Conservation (phyloP, 306 rosid species). For the Cucurbita moschata region DNA sequence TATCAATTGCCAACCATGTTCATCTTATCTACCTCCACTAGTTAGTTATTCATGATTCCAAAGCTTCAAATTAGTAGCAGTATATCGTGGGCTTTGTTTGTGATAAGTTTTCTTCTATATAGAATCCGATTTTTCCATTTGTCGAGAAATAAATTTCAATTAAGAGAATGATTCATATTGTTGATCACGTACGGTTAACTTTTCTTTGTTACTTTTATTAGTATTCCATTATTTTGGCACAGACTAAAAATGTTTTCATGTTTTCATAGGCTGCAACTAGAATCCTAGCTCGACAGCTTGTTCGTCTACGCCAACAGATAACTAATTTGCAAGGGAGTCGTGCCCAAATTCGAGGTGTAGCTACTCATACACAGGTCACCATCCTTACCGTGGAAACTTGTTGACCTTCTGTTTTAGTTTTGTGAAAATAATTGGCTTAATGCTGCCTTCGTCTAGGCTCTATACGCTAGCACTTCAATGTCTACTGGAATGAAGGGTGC, state of each 20-base stretch:
- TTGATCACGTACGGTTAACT: not conserved
- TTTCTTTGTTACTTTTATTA: not conserved
- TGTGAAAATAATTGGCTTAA: not conserved
- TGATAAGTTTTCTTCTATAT: not conserved
- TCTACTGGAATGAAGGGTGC: constrained; percentile 98
- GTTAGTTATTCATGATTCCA: not conserved
- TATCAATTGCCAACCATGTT: not conserved
- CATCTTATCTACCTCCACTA: not conserved
- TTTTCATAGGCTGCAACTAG: constrained; percentile 60
- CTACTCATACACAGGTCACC: constrained; percentile 85
- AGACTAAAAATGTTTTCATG: not conserved
- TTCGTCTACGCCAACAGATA: constrained; percentile 89
- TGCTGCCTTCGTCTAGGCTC: constrained; percentile 40
- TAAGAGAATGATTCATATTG: not conserved
- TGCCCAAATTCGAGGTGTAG: constrained; percentile 91
- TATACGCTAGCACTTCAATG: constrained; percentile 87
- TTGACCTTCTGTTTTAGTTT: not conserved
- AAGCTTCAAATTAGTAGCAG: not conserved
- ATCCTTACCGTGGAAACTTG: not conserved
- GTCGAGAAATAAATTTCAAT: not conserved
- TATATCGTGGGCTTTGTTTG: not conserved
- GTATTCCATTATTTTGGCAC: not conserved
- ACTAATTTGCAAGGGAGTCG: constrained; percentile 97
- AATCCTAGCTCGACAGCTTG: constrained; percentile 93
- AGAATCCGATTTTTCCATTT: not conserved